Evolutionary conservation across 768 basidiomycete genomes (phyloP), one percentile per base, ranked within the genome.

Genomic region (Phlebiopsis flavidoalba): DNA sequence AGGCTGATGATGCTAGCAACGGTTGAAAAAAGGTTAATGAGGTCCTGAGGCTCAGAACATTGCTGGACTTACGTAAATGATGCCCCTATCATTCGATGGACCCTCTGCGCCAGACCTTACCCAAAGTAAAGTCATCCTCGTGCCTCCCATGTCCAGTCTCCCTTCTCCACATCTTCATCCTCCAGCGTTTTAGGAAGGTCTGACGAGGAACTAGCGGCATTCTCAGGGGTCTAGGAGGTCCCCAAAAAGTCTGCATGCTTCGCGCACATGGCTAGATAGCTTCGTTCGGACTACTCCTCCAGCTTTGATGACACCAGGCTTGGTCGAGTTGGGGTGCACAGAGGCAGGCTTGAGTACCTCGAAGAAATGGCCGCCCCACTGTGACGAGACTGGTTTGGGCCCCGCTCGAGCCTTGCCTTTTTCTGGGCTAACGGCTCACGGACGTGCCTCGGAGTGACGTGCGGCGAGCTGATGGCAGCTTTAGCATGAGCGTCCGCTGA

Each of bases 81-180:
- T 80, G 1, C 78, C 88, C 22, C 74, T 71, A 37, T 69, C 59
- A 7, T 74, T 77, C 51, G 77, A 77, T 1, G 72, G 73, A 0
- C 74, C 72, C 4, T n/a, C 75, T 71, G 0, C 79, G 77, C 86
- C 87, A 91, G 4, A 81, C 82, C 65, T 84, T 81, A 8, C 69
- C 77, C 14, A 90, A 69, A 0, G 81, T 80, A 52, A 82, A 79
- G 62, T 88, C 88, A 66, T 88, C 85, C 67, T 90, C 89, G n/a
- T 2, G 83, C 80, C 54, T 84, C 81, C 88, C 88, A 90, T 46
- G 75, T 78, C 83, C 87, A 88, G 0, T 78, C 75, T 40, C 74
- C 76, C 1, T 73, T 73, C 6, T 67, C 53, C 52, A 54, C 33
- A 59, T 58, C 26, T 51, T 61, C 24, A 46, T 63, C 48, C 43